Evolutionary conservation across 2,329 filamentous ascomycete genomes (phyloP), one percentile per base, ranked within the genome.

Genomic region (Basipetospora sp.): DNA sequence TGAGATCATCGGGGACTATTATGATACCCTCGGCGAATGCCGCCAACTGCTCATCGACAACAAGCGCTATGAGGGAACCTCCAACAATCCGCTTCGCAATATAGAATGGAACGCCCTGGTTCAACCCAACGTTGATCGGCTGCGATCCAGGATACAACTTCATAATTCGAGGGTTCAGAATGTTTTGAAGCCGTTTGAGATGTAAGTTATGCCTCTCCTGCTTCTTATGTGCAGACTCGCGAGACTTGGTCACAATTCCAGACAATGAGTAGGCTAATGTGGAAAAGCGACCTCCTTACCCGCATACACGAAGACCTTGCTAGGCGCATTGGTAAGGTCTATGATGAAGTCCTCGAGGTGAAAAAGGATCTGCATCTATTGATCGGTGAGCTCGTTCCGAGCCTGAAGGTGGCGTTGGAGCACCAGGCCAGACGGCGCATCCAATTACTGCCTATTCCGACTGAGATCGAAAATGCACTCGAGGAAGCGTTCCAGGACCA

Each of bases 81-180:
- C 19, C 50, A 47, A 36, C 20, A 36, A 33, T 8, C 48, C 54
- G 11, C 19, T 56, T 13, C 46, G 47, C 16, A 59, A 54, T 41
- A 44, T 59, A 16, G 52, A 55, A 39, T 59, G 54, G 54, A 59
- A 59, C 41, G 44, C 53, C 1, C 44, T 57, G 11, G 53, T 57
- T 5, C 52, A 55, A 34, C 54, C 54, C 1, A 43, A 33, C 11
- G 56, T 50, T 17, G 53, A 58, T 15, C 46, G 48, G 17, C 44
- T 59, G 6, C 52, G 55, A 5, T 42, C 47, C 22, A 47, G 50
- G 5, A 54, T 59, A 15, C 41, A 44, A n/a, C 41, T 58, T 13
- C 56, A 59, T 38, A 56, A 53, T 40, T 49, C 50, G 15, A 56
- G 55, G 39, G 45, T 59, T 6, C 39, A 50, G 11, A 53, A 53